phyloP scores from a whole-genome alignment of 2,329 filamentous ascomycete species.

The Diaporthe citri region DNA sequence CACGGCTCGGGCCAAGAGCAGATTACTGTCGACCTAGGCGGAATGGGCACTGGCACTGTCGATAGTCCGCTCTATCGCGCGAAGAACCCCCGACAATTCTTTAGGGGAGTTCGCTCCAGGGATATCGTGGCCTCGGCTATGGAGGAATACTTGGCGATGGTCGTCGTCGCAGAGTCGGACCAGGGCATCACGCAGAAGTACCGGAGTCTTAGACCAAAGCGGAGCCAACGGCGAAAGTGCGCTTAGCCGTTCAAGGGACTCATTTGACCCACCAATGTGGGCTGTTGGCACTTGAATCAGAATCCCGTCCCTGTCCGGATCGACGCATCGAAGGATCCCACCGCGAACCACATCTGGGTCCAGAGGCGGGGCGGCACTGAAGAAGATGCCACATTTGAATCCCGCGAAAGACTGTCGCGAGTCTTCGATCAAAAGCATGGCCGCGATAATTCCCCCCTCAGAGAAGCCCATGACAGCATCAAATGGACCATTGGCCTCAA shows the following conservation, averaged over 20 bases:
- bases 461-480: constrained; percentile 50
- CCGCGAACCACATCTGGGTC: constrained; percentile 45
- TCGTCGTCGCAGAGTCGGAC: constrained; percentile 42
- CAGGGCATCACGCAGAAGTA: constrained; percentile 41
- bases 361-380: constrained; percentile 48
- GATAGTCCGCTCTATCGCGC: constrained; percentile 46
- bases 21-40: background rate
- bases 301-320: constrained; percentile 45
- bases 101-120: constrained; percentile 46
- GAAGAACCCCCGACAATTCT: constrained; percentile 43
- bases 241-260: constrained; percentile 41
- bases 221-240: constrained; percentile 20
- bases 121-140: constrained; percentile 46
- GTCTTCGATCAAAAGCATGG: constrained; percentile 49
- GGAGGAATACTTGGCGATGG: constrained; percentile 44
- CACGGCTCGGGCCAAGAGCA: background rate
- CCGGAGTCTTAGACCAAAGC: constrained; percentile 35
- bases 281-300: constrained; percentile 47
- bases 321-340: constrained; percentile 44
- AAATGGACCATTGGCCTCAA: constrained; percentile 45
- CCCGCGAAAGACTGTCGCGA: constrained; percentile 44
- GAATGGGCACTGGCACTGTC: constrained; percentile 40
- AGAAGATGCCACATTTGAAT: constrained; percentile 49
- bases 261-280: constrained; percentile 41
- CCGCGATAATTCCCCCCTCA: constrained; percentile 48